Percentiles rank a stretch among this genome's conserved stretches.
Conservation (phyloP, 1,284 basidiomycete species). For the Cryptococcus hybrid region DNA sequence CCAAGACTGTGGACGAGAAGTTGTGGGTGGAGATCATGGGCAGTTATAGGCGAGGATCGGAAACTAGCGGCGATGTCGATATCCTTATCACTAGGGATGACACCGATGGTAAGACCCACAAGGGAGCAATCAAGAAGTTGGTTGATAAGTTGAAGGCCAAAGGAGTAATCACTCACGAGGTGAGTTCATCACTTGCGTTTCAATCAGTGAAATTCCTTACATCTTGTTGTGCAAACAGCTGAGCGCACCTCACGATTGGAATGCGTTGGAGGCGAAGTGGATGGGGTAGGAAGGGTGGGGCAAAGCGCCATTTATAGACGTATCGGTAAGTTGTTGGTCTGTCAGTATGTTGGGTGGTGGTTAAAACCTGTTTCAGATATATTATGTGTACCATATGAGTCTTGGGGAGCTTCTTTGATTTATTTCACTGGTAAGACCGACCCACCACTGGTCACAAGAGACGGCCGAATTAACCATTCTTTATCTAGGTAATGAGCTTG, state of each 20-base stretch:
- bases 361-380: conserved; percentile 54
- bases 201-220: neutral
- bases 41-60: conserved; percentile 75
- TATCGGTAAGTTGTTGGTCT: conserved; percentile 59
- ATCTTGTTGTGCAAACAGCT: conserved; percentile 21
- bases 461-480: no score
- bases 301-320: conserved; percentile 58
- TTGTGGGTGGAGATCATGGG: conserved; percentile 85
- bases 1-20: conserved; percentile 65
- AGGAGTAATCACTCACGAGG: conserved; percentile 69
- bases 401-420: conserved; percentile 75
- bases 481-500: conserved; percentile 42
- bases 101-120: conserved; percentile 68
- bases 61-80: conserved; percentile 84
- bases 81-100: conserved; percentile 75
- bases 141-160: conserved; percentile 59
- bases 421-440: conserved; percentile 67
- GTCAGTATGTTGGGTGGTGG: neutral
- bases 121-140: conserved; percentile 57
- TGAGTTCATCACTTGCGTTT: neutral
- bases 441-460: no score
- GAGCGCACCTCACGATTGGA: conserved; percentile 60
- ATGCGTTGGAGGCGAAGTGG: conserved; percentile 70
- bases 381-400: conserved; percentile 70
- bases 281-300: conserved; percentile 63